Percentiles rank a stretch among this genome's conserved stretches.
phyloP scores from a whole-genome alignment of 768 basidiomycete genomes.

The Lanmaoa rubissima region DNA sequence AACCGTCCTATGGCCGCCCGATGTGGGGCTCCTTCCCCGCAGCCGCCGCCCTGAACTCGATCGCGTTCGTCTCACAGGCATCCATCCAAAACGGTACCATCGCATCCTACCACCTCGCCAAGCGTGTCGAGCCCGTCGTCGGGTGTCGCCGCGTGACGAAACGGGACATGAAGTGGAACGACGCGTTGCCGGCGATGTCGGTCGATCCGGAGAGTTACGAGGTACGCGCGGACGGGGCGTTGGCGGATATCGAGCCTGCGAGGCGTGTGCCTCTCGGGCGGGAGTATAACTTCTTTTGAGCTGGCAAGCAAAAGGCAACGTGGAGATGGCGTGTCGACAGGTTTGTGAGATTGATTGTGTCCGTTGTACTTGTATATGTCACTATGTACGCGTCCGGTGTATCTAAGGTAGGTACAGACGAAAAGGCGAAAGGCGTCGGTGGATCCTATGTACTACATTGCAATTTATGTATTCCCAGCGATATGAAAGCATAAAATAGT shows the following conservation, averaged over 20 bases:
- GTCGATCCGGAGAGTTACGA: slow-evolving; percentile 94
- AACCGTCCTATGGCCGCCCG: slow-evolving; percentile 79
- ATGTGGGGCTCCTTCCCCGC: slow-evolving; percentile 90
- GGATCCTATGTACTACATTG: slow-evolving; percentile 16
- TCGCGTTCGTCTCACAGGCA: slow-evolving; percentile 79
- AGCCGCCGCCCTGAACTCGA: slow-evolving; percentile 81
- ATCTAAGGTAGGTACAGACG: slow-evolving; percentile 1
- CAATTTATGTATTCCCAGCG: slow-evolving; percentile 3
- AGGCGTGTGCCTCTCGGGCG: slow-evolving; percentile 62
- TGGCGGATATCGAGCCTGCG: slow-evolving; percentile 78
- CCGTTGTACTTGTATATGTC: not conserved
- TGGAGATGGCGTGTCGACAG: not conserved
- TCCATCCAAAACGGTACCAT: slow-evolving; percentile 62
- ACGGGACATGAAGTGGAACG: slow-evolving; percentile 94
- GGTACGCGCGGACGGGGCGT: slow-evolving; percentile 73
- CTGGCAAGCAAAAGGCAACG: not conserved
- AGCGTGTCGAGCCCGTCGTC: slow-evolving; percentile 71
- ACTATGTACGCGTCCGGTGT: no score
- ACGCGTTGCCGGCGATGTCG: slow-evolving; percentile 71
- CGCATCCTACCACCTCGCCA: slow-evolving; percentile 64
- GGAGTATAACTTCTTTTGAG: slow-evolving; percentile 79
- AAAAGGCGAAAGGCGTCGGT: not conserved
- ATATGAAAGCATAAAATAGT: slow-evolving; percentile 25
- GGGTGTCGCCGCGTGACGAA: slow-evolving; percentile 77
- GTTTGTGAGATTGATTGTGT: not conserved